Evolutionary conservation across 768 basidiomycete genomes (phyloP), one percentile per base, ranked within the genome.

Genomic region (Pleurotus cornucopiae): DNA sequence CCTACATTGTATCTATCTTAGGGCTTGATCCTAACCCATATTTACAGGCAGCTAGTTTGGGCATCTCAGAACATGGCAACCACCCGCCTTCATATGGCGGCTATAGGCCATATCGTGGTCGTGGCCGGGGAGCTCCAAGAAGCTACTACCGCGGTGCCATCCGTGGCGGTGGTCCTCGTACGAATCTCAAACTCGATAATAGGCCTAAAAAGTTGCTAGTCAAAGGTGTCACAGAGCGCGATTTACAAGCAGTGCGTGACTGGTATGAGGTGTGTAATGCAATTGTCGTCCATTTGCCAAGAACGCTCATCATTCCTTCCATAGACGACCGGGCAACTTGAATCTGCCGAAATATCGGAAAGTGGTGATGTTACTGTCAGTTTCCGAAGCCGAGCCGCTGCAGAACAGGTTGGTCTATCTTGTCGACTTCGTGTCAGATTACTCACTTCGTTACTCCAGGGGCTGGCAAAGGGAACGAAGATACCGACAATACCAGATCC

Each of bases 161-260:
- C 60, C 82, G 90, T 45, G 89, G 90, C 56, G 85, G 82, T 2
- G 78, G 82, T 46, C 77, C 84, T 7, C 80, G 87, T 41, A 74
- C 77, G 7, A 92, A 85, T 63, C 89, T 96, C 88, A 89, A 89
- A 65, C 81, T 97, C 25, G 94, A 97, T 69, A 93, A 94, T 64
- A 83, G 94, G 14, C 89, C 94, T 7, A 89, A 85, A 73, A 86
- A 83, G 69, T 72, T 97, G 20, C 70, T 88, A 18, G 74, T 97
- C 25, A 87, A 90, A 64, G 89, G 87, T 38, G 82, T 81, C 6
- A 69, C 66, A 14, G 70, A 75, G 37, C 77, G 79, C 16, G 74
- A 74, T 26, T 59, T 83, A 30, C 83, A 86, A 58, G 77, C 81
- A 5, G 72, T 94, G 57, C 82, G 81, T 59, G 85, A 90, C 62